phyloP scores from a whole-genome alignment of 495 filamentous ascomycete genomes.

The Penicillium diatomitis region DNA sequence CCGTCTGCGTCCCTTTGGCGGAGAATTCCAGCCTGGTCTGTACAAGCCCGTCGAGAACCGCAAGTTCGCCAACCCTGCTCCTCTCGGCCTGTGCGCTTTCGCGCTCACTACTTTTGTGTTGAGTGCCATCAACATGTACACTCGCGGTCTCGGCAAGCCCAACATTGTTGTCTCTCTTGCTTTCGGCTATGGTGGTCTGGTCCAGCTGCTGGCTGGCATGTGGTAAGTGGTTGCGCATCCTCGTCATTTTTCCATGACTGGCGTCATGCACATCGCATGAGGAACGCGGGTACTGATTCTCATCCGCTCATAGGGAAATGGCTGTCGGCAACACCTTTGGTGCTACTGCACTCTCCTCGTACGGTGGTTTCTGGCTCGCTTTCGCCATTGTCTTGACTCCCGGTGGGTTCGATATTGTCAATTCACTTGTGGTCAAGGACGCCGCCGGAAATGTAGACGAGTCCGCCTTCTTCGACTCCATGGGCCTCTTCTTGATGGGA shows the following conservation, averaged over 20 bases:
- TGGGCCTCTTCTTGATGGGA: slow-evolving; percentile 81
- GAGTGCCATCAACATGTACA: slow-evolving; percentile 69
- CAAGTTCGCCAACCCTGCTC: slow-evolving; percentile 84
- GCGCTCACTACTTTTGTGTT: slow-evolving; percentile 94
- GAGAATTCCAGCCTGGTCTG: slow-evolving; percentile 92
- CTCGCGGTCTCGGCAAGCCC: slow-evolving; percentile 48
- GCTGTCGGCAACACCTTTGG: slow-evolving; percentile 96
- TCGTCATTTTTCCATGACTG: background rate
- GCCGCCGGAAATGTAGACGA: background rate
- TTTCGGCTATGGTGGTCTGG: slow-evolving; percentile 77
- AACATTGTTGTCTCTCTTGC: slow-evolving; percentile 65
- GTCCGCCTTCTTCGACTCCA: slow-evolving; percentile 50
- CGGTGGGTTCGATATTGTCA: slow-evolving; percentile 54
- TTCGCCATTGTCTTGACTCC: slow-evolving; percentile 85
- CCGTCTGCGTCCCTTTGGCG: slow-evolving; percentile 75
- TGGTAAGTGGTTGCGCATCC: slow-evolving; percentile 55
- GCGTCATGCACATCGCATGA: background rate
- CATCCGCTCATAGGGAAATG: slow-evolving; percentile 67
- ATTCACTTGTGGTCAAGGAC: slow-evolving; percentile 6
- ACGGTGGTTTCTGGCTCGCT: slow-evolving; percentile 95
- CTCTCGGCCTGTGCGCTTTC: slow-evolving; percentile 81
- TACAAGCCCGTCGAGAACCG: slow-evolving; percentile 66
- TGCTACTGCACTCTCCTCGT: slow-evolving; percentile 93
- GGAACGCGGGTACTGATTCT: background rate
- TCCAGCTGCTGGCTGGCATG: slow-evolving; percentile 94